Evolutionary conservation across 495 filamentous ascomycete genomes (phyloP).

Genomic region (Annulohypoxylon bovei): DNA sequence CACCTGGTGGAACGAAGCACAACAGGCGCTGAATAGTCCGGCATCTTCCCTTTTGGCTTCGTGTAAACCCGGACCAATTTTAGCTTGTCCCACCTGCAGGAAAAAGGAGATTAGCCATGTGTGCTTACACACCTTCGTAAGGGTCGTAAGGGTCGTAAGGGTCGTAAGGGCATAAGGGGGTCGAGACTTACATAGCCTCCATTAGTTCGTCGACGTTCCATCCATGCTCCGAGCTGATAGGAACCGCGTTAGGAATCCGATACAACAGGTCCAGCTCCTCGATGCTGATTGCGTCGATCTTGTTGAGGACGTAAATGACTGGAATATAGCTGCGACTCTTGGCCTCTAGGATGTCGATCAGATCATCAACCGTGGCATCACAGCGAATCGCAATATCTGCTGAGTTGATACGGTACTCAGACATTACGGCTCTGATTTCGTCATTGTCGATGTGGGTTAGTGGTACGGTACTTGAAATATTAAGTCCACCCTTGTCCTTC

Average conservation of each 20-base stretch:
- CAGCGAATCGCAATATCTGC: constrained; percentile 98
- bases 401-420: constrained; percentile 95
- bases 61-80: constrained; percentile 93
- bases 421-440: constrained; percentile 97
- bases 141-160: too few species aligned
- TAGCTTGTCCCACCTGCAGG: constrained; percentile 85
- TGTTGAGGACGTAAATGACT: constrained; percentile 97
- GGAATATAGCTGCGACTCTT: constrained; percentile 97
- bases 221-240: constrained; percentile 96
- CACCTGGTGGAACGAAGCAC: constrained; percentile 83
- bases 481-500: constrained; percentile 98
- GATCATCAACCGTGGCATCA: constrained; percentile 83
- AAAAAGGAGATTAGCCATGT: constrained; percentile 45
- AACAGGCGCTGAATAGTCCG: constrained; percentile 92
- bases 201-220: constrained; percentile 98
- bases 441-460: constrained; percentile 93
- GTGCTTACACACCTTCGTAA: constrained; percentile 20
- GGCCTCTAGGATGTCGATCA: constrained; percentile 96
- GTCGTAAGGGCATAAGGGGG: background rate
- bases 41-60: constrained; percentile 94
- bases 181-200: constrained; percentile 79
- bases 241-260: constrained; percentile 94
- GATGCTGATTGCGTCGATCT: constrained; percentile 97
- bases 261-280: constrained; percentile 97
- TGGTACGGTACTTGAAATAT: constrained; percentile 90